phyloP scores from a whole-genome alignment of 1,139 yeast species.

The Diutina rugosa region DNA sequence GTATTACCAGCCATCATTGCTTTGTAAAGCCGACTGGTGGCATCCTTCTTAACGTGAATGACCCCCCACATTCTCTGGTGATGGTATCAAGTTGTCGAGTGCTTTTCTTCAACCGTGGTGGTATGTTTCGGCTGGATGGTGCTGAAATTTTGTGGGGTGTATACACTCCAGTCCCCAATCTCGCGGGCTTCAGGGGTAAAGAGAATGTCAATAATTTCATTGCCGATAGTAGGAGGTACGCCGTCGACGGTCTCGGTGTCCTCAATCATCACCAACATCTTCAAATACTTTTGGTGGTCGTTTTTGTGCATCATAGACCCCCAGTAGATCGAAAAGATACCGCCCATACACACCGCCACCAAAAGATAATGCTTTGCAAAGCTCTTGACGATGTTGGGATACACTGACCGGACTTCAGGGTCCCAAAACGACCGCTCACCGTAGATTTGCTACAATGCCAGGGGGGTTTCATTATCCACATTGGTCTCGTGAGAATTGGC shows the following conservation, averaged over 20 bases:
- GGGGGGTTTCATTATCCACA: too few species aligned
- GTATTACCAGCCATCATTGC: constrained; percentile 17
- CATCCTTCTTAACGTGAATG: constrained; percentile 30
- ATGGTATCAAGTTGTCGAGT: constrained; percentile 13
- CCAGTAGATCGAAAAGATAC: constrained; percentile 32
- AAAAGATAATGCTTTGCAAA: too few species aligned
- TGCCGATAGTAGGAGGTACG: constrained; percentile 17
- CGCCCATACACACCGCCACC: constrained; percentile 5
- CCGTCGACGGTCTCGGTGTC: constrained; percentile 15
- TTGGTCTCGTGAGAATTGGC: too few species aligned
- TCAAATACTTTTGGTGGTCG: constrained; percentile 23
- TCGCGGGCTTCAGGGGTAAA: constrained; percentile 8
- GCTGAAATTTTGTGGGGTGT: too few species aligned
- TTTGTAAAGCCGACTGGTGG: constrained; percentile 23
- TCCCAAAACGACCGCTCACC: too few species aligned
- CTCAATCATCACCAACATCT: constrained; percentile 33
- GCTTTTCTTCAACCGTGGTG: constrained; percentile 19
- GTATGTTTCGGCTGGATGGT: constrained; percentile 11
- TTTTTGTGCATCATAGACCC: constrained; percentile 37
- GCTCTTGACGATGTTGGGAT: too few species aligned
- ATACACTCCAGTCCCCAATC: constrained; percentile 21
- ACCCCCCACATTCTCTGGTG: constrained; percentile 44
- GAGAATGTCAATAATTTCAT: constrained; percentile 17
- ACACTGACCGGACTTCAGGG: too few species aligned
- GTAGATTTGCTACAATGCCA: too few species aligned